These are phyloP conservation scores for Russula sp. DNA, from an alignment of 768 basidiomycete genomes.

Conservation along the genomic window DNA sequence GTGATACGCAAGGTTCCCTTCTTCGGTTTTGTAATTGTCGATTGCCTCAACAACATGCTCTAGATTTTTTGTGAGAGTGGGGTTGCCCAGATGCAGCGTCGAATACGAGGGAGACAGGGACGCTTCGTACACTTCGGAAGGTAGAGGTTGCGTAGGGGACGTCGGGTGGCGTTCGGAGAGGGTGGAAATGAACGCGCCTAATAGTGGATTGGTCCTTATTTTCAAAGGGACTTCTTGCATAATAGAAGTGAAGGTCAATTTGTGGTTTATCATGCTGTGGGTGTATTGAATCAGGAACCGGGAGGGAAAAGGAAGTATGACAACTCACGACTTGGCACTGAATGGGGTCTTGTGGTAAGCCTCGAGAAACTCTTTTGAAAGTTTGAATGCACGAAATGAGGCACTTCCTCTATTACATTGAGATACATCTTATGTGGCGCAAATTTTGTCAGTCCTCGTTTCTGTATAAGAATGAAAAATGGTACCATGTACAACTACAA, in stretches of 20 bases:
- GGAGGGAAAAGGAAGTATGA: background rate
- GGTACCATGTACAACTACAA: conserved; percentile 80
- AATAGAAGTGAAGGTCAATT: conserved; percentile 80
- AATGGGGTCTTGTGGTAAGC: conserved; percentile 83
- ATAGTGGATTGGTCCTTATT: conserved; percentile 76
- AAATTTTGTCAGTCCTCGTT: background rate
- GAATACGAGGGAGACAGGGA: conserved; percentile 60
- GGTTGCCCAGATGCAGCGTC: conserved; percentile 65
- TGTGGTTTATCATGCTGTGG: conserved; percentile 69
- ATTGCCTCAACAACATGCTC: conserved; percentile 84
- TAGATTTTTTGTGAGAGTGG: conserved; percentile 69
- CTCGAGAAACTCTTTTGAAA: conserved; percentile 75
- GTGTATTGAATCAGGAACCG: background rate
- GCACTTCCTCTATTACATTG: conserved; percentile 79
- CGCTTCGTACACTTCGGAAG: conserved; percentile 36
- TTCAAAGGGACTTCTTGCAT: conserved; percentile 83
- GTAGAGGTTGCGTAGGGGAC: conserved; percentile 39
- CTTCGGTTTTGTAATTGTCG: conserved; percentile 84
- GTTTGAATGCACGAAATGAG: conserved; percentile 83
- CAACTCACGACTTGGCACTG: conserved; percentile 72
- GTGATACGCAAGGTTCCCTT: conserved; percentile 88
- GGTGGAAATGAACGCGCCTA: conserved; percentile 73
- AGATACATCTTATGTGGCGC: conserved; percentile 56
- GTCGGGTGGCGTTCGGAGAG: conserved; percentile 51
- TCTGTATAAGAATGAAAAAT: conserved; percentile 10